Evolutionary conservation across 208 protist genomes (phyloP).

Genomic region (Lotmaria passim): DNA sequence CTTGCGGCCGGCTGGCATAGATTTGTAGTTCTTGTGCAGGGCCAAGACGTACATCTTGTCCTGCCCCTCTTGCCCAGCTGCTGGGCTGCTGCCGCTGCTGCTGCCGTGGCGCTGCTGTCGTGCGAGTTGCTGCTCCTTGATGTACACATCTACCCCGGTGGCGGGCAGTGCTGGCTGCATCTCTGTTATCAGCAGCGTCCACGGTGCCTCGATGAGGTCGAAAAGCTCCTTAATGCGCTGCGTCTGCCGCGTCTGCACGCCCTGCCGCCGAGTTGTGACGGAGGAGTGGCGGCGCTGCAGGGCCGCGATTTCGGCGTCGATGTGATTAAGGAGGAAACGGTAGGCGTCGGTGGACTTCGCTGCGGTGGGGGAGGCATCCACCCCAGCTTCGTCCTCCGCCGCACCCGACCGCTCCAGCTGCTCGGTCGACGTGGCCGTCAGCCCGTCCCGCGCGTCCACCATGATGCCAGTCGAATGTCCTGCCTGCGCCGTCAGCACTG

Average conservation of each 20-base stretch:
- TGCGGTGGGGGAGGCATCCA: slow-evolving; percentile 9
- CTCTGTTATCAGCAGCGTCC: slow-evolving; percentile 61
- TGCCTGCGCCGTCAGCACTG: neutral
- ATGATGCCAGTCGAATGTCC: neutral
- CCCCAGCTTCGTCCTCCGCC: neutral
- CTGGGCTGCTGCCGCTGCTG: neutral
- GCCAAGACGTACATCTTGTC: slow-evolving; percentile 72
- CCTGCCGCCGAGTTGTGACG: slow-evolving; percentile 49
- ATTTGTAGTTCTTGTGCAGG: slow-evolving; percentile 68
- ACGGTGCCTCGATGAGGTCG: slow-evolving; percentile 73
- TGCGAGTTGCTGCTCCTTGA: slow-evolving; percentile 63
- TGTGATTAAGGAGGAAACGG: slow-evolving; percentile 78
- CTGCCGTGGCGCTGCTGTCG: slow-evolving; percentile 15
- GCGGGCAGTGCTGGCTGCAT: slow-evolving; percentile 61
- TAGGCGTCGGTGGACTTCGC: slow-evolving; percentile 66
- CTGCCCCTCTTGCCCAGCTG: slow-evolving; percentile 23
- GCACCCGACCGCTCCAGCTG: neutral
- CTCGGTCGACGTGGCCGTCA: neutral
- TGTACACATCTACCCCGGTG: slow-evolving; percentile 73
- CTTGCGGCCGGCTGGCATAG: slow-evolving; percentile 40
- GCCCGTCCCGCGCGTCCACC: too few species aligned
- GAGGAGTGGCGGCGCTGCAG: slow-evolving; percentile 60
- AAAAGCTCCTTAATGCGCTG: slow-evolving; percentile 67
- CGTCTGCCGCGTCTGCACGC: slow-evolving; percentile 46
- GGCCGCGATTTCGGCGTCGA: slow-evolving; percentile 78